Conservation (phyloP, 1,139 yeast species). For the Zygosaccharomyces pseudobailii region DNA sequence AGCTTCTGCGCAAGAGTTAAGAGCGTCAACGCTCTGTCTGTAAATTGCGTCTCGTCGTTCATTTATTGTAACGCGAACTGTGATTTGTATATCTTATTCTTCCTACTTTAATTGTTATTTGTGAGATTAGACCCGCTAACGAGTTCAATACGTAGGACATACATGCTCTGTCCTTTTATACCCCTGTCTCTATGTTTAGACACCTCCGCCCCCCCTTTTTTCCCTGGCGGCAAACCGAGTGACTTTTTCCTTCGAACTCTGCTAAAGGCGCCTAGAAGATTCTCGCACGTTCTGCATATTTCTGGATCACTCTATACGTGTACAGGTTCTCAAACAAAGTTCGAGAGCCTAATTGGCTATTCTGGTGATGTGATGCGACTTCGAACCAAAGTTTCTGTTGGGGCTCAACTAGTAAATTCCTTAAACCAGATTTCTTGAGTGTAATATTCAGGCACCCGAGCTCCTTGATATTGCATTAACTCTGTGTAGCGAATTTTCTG, state of each 20-base stretch:
- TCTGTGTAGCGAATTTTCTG: too few relatives aligned
- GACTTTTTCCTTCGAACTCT: not conserved
- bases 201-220: not conserved
- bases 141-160: not conserved
- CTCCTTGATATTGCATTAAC: too few relatives aligned
- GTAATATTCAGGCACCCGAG: not conserved
- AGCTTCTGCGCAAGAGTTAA: constrained; percentile 74
- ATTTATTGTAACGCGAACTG: constrained; percentile 9
- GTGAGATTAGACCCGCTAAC: not conserved
- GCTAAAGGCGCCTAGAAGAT: not conserved
- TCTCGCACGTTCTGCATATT: not conserved
- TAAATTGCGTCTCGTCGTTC: constrained; percentile 68
- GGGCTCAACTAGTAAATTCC: not conserved
- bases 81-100: not conserved
- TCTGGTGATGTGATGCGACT: not conserved
- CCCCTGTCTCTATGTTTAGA: not conserved
- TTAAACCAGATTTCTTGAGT: too few relatives aligned
- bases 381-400: not conserved
- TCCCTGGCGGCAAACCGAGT: not conserved
- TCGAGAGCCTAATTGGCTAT: not conserved
- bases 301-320: not conserved
- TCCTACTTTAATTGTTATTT: too few relatives aligned
- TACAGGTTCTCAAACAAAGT: not conserved
- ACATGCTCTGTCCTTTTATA: not conserved
- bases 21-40: constrained; percentile 86